phyloP scores from a whole-genome alignment of 169 alveolate genomes.

The Perkinsus chesapeaki region DNA sequence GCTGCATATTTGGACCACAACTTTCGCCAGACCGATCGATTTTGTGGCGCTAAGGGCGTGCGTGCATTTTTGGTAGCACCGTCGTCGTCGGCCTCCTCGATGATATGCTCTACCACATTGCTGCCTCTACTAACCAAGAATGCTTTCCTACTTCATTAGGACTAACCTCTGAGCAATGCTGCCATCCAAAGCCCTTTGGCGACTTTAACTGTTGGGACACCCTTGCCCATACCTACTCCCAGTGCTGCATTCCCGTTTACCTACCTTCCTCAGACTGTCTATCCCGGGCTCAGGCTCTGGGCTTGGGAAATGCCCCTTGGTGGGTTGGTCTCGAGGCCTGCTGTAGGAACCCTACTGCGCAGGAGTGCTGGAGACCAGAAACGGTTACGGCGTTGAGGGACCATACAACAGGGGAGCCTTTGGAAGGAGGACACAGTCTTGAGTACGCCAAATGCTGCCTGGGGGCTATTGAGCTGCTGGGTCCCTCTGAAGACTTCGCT shows the following conservation, averaged over 20 bases:
- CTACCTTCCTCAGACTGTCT: background rate
- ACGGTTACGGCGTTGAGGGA: background rate
- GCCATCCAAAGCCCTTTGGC: background rate
- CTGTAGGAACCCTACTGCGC: background rate
- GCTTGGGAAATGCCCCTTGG: background rate
- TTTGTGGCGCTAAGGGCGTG: too few relatives aligned
- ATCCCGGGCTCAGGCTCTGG: background rate
- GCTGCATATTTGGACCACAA: too few relatives aligned
- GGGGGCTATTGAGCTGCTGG: background rate
- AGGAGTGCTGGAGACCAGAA: background rate
- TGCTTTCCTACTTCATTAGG: background rate
- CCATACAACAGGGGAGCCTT: background rate
- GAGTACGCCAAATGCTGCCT: background rate
- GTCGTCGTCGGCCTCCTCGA: too few relatives aligned
- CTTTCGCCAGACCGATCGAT: too few relatives aligned
- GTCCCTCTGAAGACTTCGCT: background rate
- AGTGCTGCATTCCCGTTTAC: background rate
- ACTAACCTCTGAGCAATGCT: background rate
- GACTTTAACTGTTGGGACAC: background rate
- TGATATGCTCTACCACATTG: background rate
- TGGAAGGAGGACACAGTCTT: background rate
- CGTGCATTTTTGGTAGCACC: too few relatives aligned
- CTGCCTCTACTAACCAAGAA: background rate
- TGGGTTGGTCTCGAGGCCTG: background rate
- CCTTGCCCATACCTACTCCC: background rate